Conservation (phyloP, 1,284 basidiomycete species). For the Puccinia coronata region DNA sequence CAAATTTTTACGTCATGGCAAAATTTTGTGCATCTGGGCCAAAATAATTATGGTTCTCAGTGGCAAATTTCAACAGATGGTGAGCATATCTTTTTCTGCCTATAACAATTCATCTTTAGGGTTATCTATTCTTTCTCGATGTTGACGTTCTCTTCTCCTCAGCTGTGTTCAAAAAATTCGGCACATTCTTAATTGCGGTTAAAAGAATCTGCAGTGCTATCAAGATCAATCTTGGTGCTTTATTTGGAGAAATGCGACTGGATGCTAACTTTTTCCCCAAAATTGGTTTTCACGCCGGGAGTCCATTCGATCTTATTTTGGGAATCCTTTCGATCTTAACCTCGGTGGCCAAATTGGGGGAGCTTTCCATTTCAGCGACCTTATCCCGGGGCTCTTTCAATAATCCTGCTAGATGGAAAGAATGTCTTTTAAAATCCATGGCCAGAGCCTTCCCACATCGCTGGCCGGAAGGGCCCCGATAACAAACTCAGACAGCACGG, state of each 20-base stretch:
- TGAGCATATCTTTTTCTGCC: not conserved
- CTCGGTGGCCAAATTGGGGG: not conserved
- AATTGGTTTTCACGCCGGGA: not conserved
- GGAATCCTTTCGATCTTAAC: too few species aligned
- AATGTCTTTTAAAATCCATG: too few species aligned
- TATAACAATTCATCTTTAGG: not conserved
- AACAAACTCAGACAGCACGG: too few species aligned
- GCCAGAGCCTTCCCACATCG: too few species aligned
- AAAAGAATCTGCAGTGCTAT: not conserved
- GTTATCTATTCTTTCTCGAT: not conserved
- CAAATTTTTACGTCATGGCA: conserved; percentile 9
- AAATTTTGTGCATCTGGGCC: not conserved
- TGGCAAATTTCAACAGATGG: not conserved
- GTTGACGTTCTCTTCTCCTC: not conserved
- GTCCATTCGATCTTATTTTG: not conserved
- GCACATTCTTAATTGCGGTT: not conserved
- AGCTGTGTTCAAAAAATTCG: not conserved
- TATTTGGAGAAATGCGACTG: not conserved
- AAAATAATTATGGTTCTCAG: not conserved
- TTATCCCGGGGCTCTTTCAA: too few species aligned
- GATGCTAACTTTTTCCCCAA: not conserved
- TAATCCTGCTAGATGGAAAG: too few species aligned
- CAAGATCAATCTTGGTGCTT: not conserved
- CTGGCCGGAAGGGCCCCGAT: too few species aligned
- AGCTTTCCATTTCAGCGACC: not conserved